These are phyloP conservation scores for Barbatosphaeria neglecta DNA, from an alignment of 495 filamentous ascomycete genomes.

Conservation along the genomic window DNA sequence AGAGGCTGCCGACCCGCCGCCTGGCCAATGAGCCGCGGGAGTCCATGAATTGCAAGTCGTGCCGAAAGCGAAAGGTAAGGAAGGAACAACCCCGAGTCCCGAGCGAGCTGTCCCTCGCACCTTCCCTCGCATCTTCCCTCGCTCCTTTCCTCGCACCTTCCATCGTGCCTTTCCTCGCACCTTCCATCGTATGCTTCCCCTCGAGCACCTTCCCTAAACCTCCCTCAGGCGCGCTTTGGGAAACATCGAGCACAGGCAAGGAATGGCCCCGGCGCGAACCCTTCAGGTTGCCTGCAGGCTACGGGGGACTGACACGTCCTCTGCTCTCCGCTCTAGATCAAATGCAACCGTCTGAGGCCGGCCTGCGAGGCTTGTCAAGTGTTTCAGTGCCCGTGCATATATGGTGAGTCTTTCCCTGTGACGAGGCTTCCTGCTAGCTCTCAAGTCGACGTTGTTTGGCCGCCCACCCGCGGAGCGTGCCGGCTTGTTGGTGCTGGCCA, in stretches of 20 bases:
- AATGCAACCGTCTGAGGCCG: slow-evolving; percentile 74
- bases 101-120: background rate
- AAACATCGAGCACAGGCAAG: no score
- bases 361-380: slow-evolving; percentile 82
- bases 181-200: no score
- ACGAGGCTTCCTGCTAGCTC: background rate
- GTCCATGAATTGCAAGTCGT: slow-evolving; percentile 91
- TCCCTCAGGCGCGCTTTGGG: no score
- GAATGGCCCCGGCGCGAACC: no score
- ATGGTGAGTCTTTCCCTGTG: slow-evolving; percentile 44
- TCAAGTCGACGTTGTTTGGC: background rate
- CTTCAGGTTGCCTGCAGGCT: no score
- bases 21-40: slow-evolving; percentile 67
- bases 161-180: background rate
- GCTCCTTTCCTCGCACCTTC: background rate
- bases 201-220: no score
- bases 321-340: slow-evolving; percentile 47
- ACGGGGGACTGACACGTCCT: slow-evolving; percentile 9
- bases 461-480: background rate
- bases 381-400: slow-evolving; percentile 79
- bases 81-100: slow-evolving; percentile 1
- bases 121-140: background rate
- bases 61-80: slow-evolving; percentile 72
- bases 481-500: background rate
- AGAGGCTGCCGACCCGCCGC: slow-evolving; percentile 63